Percentiles rank a stretch among this genome's conserved stretches.
Conservation (phyloP, 257 asterid genomes). For the Handroanthus guayacan region DNA sequence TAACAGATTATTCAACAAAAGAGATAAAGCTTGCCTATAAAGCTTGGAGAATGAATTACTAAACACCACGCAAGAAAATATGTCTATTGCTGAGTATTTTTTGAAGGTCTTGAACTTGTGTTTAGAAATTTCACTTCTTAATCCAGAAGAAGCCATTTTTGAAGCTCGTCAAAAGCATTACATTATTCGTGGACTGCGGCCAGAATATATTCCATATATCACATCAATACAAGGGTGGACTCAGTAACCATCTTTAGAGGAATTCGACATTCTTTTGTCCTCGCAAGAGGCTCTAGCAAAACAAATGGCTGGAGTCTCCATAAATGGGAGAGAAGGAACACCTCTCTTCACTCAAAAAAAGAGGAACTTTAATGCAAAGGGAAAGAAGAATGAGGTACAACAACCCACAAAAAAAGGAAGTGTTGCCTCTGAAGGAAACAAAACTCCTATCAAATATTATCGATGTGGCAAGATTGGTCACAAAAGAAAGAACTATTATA, state of each 20-base stretch:
- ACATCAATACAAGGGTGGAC: conserved; percentile 29
- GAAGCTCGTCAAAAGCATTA: neutral
- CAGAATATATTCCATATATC: neutral
- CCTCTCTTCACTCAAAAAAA: neutral
- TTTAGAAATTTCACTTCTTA: neutral
- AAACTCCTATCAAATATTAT: neutral
- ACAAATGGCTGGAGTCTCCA: neutral
- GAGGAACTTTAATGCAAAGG: neutral
- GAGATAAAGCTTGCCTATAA: neutral
- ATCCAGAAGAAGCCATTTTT: neutral
- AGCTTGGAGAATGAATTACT: conserved; percentile 1
- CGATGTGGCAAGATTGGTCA: neutral
- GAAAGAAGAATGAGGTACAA: neutral
- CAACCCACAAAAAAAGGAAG: neutral
- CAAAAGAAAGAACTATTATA: no score
- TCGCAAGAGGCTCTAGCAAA: neutral
- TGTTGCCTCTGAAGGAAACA: neutral
- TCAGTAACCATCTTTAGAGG: conserved; percentile 21
- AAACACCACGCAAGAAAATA: neutral
- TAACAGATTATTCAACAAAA: neutral
- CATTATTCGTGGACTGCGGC: conserved; percentile 18
- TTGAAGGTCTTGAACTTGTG: neutral
- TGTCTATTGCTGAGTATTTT: neutral
- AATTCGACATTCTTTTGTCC: neutral
- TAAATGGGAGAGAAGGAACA: neutral